Percentiles rank a stretch among this genome's conserved stretches.
Conservation (phyloP, 2,329 filamentous ascomycete species). For the Aspergillus udagawae region DNA sequence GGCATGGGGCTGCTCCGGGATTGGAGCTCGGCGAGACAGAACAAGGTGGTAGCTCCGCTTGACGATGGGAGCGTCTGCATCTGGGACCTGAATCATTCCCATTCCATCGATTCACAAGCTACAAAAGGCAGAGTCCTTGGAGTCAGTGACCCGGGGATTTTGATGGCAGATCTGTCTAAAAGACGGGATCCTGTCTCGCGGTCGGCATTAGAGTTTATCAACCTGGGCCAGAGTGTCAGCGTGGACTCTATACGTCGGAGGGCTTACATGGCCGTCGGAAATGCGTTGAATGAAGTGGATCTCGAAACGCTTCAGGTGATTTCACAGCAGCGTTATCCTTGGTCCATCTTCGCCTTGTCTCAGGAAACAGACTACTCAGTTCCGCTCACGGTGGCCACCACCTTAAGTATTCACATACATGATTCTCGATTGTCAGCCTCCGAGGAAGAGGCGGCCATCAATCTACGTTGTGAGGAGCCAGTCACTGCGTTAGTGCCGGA, state of each 20-base stretch:
- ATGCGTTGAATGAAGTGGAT: slow-evolving; percentile 76
- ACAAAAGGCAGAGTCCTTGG: slow-evolving; percentile 58
- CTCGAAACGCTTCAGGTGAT: slow-evolving; percentile 67
- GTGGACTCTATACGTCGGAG: slow-evolving; percentile 64
- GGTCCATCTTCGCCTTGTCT: slow-evolving; percentile 79
- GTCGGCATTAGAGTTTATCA: slow-evolving; percentile 35
- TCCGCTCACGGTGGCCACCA: slow-evolving; percentile 80
- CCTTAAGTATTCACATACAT: slow-evolving; percentile 74
- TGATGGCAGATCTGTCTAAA: slow-evolving; percentile 67
- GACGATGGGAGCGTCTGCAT: slow-evolving; percentile 85
- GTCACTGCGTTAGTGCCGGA: slow-evolving; percentile 21
- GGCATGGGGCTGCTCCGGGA: slow-evolving; percentile 67
- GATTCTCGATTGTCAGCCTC: slow-evolving; percentile 57
- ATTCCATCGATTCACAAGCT: slow-evolving; percentile 22
- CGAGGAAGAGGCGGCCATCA: slow-evolving; percentile 34
- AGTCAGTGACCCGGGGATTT: slow-evolving; percentile 62
- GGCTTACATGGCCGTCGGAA: slow-evolving; percentile 77
- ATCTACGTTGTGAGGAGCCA: slow-evolving; percentile 30
- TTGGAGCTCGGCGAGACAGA: slow-evolving; percentile 48
- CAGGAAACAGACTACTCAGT: slow-evolving; percentile 58
- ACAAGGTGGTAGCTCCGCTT: slow-evolving; percentile 68
- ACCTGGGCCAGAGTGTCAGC: slow-evolving; percentile 75
- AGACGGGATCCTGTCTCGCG: slow-evolving; percentile 38
- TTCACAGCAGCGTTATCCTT: slow-evolving; percentile 69
- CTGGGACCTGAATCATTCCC: slow-evolving; percentile 65